Base-by-base conservation (phyloP, 495 filamentous ascomycete genomes). In the Xylaria venustula region DNA sequence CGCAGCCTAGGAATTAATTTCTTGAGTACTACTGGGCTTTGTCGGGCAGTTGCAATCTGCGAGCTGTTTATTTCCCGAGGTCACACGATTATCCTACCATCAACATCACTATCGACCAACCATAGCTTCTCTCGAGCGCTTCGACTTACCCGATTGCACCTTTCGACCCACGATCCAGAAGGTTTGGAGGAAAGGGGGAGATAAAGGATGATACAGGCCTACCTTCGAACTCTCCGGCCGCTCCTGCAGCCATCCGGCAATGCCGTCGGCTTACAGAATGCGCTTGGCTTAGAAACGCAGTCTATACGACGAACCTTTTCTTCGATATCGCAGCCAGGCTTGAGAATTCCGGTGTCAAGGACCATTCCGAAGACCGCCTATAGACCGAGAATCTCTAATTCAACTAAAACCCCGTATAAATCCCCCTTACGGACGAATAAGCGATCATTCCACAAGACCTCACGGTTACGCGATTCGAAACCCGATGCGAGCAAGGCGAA, bases 391-490 rank as follows among this genome's bases (percentile, higher is more conserved):
- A 34, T 60, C 2, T 11, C 26, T 12, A 45, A 44, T 34, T 19
- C 57, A 17, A 15, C 30, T 12, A 60, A 45, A 1, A 15, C 34
- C 14, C 7, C 57, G 17, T 52, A 45, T 47, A 47, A 36, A 44
- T 60, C 30, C 32, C 58, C 57, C 3, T 51, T 65, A 11, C 68
- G 68, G 20, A 50, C 66, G 30, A 67, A 58, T 34, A 67, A 55
- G 48, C 64, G 69, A 52, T 49, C 60, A 17, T 71, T 71, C 53
- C 67, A 67, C 34, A 64, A 55, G 41, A 67, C 66, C 28, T 67
- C 69, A n/a, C 64, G 67, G 50, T 36, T 66, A 59, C 69, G 69
- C 64, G 49, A 66, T 19, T n/a, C 66, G 26, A 67, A 69, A 34
- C 11, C 64, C 12, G 9, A 64, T 17, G 51, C 67, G 9, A 67